Evolutionary conservation across 441 rosid species (phyloP).

Genomic region (Melianthus villosus): DNA sequence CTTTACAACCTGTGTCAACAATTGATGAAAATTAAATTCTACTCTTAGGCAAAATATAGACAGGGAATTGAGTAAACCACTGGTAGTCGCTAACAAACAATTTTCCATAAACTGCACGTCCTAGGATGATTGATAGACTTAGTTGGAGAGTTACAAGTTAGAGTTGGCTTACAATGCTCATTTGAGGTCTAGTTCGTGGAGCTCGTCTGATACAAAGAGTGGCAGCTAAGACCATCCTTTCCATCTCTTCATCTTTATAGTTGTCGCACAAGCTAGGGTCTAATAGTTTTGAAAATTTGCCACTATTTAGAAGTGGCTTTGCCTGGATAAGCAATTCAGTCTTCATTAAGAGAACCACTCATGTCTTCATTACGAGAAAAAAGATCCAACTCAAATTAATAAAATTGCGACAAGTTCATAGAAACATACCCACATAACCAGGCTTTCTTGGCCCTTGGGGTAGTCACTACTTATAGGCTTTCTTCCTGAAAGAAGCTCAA

Average conservation of each 20-base stretch:
- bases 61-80: too few species aligned
- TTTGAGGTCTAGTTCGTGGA: slow-evolving; percentile 50
- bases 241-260: slow-evolving; percentile 25
- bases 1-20: slow-evolving; percentile 28
- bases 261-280: slow-evolving; percentile 31
- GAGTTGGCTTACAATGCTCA: slow-evolving; percentile 42
- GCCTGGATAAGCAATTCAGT: slow-evolving; percentile 28
- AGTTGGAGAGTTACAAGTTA: too few species aligned
- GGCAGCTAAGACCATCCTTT: slow-evolving; percentile 49
- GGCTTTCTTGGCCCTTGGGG: slow-evolving; percentile 64
- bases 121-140: too few species aligned
- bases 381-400: background rate
- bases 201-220: slow-evolving; percentile 45
- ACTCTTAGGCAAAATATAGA: too few species aligned
- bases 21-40: too few species aligned
- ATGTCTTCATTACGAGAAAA: background rate
- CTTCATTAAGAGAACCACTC: background rate
- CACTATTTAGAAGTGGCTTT: slow-evolving; percentile 32
- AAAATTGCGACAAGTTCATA: background rate
- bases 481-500: slow-evolving; percentile 79
- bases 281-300: slow-evolving; percentile 34
- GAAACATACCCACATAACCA: slow-evolving; percentile 75
- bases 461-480: slow-evolving; percentile 46
- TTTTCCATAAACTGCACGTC: too few species aligned
- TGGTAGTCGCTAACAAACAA: too few species aligned